Evolutionary conservation across 805 yeast species (phyloP).

Genomic region (Barnettozyma sucrosica): DNA sequence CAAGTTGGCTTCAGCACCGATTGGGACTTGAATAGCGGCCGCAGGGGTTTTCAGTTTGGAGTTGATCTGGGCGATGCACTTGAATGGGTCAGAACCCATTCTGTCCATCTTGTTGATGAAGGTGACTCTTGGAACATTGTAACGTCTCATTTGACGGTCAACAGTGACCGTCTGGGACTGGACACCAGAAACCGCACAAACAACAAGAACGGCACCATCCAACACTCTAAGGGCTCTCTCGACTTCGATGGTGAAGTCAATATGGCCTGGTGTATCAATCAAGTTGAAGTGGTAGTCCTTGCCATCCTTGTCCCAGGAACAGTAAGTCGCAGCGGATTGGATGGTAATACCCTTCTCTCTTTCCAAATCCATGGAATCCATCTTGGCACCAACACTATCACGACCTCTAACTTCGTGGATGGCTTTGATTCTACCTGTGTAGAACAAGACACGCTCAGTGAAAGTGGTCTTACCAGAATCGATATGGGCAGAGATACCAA

Average conservation of each 20-base stretch:
- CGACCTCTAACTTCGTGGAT: slow-evolving; percentile 96
- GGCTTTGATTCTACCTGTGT: slow-evolving; percentile 95
- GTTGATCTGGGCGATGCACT: slow-evolving; percentile 88
- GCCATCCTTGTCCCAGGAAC: slow-evolving; percentile 83
- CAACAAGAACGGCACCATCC: slow-evolving; percentile 97
- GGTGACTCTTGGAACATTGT: slow-evolving; percentile 93
- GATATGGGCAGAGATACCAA: slow-evolving; percentile 96
- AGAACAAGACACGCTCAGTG: slow-evolving; percentile 92
- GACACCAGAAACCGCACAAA: slow-evolving; percentile 97
- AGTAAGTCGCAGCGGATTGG: slow-evolving; percentile 97
- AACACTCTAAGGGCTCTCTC: slow-evolving; percentile 97
- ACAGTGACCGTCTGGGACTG: slow-evolving; percentile 98
- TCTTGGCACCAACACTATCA: slow-evolving; percentile 97
- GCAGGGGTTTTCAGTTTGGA: slow-evolving; percentile 85
- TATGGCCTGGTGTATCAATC: slow-evolving; percentile 98
- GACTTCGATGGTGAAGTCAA: slow-evolving; percentile 97
- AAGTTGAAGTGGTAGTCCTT: slow-evolving; percentile 79
- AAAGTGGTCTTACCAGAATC: slow-evolving; percentile 98
- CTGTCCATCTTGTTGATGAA: slow-evolving; percentile 98
- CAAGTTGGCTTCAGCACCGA: slow-evolving; percentile 83
- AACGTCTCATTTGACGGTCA: slow-evolving; percentile 97
- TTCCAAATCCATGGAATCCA: slow-evolving; percentile 99
- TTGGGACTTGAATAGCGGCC: slow-evolving; percentile 97
- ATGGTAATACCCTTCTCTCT: slow-evolving; percentile 98
- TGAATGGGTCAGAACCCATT: slow-evolving; percentile 98